Percentiles rank a stretch among this genome's conserved stretches.
phyloP scores from a whole-genome alignment of 176 grass and related monocot species.

The Phoenix roebelenii region DNA sequence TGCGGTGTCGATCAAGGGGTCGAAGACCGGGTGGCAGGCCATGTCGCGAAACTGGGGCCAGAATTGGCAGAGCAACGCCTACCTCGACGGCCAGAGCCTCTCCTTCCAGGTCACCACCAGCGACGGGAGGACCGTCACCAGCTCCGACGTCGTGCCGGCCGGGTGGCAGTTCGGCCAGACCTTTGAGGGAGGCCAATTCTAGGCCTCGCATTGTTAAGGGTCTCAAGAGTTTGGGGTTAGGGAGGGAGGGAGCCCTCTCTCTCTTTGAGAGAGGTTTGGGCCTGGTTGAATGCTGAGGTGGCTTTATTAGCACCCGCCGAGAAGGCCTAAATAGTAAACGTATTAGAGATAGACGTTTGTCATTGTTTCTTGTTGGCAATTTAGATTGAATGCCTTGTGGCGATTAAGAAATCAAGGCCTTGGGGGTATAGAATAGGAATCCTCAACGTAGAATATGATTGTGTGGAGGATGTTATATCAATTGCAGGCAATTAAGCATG shows the following conservation, averaged over 20 bases:
- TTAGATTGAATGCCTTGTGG: too few species aligned
- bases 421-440: too few species aligned
- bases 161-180: conserved; percentile 74
- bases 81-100: conserved; percentile 51
- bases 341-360: too few species aligned
- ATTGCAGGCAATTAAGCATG: too few species aligned
- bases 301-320: conserved; percentile 19
- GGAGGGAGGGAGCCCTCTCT: too few species aligned
- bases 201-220: not conserved
- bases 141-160: conserved; percentile 42
- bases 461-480: too few species aligned
- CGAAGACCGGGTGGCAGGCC: conserved; percentile 31
- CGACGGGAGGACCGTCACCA: conserved; percentile 54
- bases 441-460: too few species aligned
- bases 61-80: conserved; percentile 70
- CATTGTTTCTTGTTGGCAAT: too few species aligned
- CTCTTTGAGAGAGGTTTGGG: not conserved
- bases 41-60: conserved; percentile 79
- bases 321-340: not conserved
- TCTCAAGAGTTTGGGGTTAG: not conserved
- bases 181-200: conserved; percentile 57
- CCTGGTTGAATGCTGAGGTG: conserved; percentile 11
- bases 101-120: conserved; percentile 64
- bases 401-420: too few species aligned
- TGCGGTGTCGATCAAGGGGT: conserved; percentile 43